Base-by-base conservation (phyloP, 345 rosid genomes). In the Eucalyptus albens region DNA sequence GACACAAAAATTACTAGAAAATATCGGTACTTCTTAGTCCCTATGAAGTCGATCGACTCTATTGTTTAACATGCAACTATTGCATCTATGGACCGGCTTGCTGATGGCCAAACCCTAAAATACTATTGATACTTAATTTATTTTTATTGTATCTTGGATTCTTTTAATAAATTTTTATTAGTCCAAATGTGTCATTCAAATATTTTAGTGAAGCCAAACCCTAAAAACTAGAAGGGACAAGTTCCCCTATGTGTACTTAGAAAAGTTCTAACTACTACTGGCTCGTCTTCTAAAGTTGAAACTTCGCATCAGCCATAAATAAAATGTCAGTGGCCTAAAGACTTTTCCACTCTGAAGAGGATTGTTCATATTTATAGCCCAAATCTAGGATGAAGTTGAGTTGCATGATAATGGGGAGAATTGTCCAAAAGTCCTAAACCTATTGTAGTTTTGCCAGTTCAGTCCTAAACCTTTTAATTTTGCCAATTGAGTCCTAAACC, bases 1-100 rank as follows among this genome's bases (percentile, higher is more conserved):
- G 6, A 15, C 21, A 50, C 3, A 1, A 16, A 50, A 50, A 2
- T 50, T 50, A 3, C 21, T 3, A 0, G 1, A 50, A 50, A 50
- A 50, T 15, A 15, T 50, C 3, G 4, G 21, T 16, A 50, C 53
- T 50, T 15, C 53, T 1, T 50, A 50, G 15, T 62, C 33, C 17
- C 1, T n/a, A 67, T 15, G 11, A 15, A n/a, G 40, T 67, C 40
- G 3, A 31, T 67, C 0, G 9, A 31, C 21, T 67, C 22, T 65
- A 65, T n/a, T 65, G 17, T n/a, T 67, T n/a, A 67, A n/a, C 6
- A 67, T 0, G 40, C 77, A 67, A 67, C 40, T 31, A 31, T 31
- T 16, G 40, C 42, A 31, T 67, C 40, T 31, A 16, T 67, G 42
- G 80, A 16, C 22, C 2, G 6, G 42, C 80, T 0, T 65, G 37